A percentile compares a stretch with the other conserved stretches of the same genome.
phyloP scores from a whole-genome alignment of 1,284 basidiomycete species.

The Exobasidium cylindrosporum region DNA sequence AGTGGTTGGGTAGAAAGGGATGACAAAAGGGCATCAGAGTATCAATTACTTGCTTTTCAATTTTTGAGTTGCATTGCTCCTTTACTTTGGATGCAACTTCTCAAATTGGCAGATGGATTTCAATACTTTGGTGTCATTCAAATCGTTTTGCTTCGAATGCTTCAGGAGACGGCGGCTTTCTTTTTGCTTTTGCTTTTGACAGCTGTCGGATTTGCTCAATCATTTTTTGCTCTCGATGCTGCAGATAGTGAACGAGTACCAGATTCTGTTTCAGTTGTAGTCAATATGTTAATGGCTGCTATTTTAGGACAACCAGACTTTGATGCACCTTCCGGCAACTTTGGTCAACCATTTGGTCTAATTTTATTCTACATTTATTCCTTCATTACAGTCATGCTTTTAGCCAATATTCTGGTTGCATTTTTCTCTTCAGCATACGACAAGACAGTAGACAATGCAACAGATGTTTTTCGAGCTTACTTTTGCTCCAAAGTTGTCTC shows the following conservation, averaged over 20 bases:
- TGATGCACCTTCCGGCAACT: conserved; percentile 29
- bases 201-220: conserved; percentile 74
- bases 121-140: conserved; percentile 60
- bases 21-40: conserved; percentile 18
- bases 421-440: conserved; percentile 61
- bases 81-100: conserved; percentile 26
- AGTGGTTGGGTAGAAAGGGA: conserved; percentile 31
- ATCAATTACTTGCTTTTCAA: conserved; percentile 41
- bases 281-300: conserved; percentile 75
- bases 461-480: conserved; percentile 30
- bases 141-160: conserved; percentile 65
- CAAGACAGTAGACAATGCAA: conserved; percentile 40
- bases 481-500: conserved; percentile 47
- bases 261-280: conserved; percentile 64
- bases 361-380: conserved; percentile 67
- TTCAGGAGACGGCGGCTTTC: conserved; percentile 89
- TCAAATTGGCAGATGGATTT: conserved; percentile 34
- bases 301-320: conserved; percentile 61
- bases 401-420: conserved; percentile 74
- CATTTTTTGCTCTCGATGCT: conserved; percentile 81
- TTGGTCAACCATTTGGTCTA: conserved; percentile 63
- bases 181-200: conserved; percentile 21
- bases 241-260: conserved; percentile 69
- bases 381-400: conserved; percentile 34
- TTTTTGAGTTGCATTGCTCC: conserved; percentile 45